Conservation (phyloP, 768 basidiomycete genomes). For the Baorangia bicolor region DNA sequence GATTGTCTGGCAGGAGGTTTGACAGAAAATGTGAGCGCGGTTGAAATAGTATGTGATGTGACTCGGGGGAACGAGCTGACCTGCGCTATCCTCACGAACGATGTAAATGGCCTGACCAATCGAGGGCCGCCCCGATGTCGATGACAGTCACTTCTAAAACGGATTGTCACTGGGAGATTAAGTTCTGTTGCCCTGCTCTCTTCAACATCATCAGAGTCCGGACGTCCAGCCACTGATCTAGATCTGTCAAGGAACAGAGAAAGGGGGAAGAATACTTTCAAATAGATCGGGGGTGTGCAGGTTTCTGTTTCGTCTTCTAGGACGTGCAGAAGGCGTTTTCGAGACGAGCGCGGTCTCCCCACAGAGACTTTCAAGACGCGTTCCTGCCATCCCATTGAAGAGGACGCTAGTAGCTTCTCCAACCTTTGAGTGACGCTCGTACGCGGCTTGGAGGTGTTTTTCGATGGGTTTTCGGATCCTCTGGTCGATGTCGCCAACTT, state of each 20-base stretch:
- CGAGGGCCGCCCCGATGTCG: no score
- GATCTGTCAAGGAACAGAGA: background rate
- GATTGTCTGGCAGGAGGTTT: no score
- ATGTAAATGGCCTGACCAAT: no score
- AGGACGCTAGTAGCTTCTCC: background rate
- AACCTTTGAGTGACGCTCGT: background rate
- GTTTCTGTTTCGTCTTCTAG: background rate
- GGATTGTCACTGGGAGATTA: background rate
- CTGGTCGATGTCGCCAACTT: background rate
- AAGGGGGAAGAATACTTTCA: background rate
- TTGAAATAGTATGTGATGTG: no score
- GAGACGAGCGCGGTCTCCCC: background rate
- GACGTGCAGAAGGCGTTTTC: background rate
- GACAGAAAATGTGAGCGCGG: no score
- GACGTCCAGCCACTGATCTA: background rate
- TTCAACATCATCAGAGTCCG: background rate
- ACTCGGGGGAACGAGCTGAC: no score
- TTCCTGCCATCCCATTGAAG: background rate
- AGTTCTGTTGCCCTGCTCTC: background rate
- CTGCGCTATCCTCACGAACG: no score
- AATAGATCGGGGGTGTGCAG: background rate
- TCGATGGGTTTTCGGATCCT: background rate
- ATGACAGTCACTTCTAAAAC: no score
- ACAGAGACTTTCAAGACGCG: no score
- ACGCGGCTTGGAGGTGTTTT: background rate